phyloP scores from a whole-genome alignment of 129 eudicot genomes.

The Erigeron canadensis region DNA sequence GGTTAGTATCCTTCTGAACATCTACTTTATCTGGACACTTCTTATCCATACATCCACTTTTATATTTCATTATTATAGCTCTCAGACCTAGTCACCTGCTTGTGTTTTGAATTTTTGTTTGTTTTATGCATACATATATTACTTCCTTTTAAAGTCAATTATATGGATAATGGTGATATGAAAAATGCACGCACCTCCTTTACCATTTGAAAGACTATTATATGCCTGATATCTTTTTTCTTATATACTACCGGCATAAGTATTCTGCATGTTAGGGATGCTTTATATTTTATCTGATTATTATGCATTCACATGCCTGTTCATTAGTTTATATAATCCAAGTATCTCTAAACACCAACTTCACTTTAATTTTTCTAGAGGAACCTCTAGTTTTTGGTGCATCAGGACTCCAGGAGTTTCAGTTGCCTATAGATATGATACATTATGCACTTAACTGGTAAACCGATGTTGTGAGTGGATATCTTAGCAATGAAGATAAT shows the following conservation, averaged over 20 bases:
- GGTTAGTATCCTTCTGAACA: slow-evolving; percentile 48
- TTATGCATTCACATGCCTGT: background rate
- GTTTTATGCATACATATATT: background rate
- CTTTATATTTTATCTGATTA: background rate
- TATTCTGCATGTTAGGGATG: no score
- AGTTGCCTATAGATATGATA: background rate
- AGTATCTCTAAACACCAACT: background rate
- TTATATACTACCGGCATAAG: no score
- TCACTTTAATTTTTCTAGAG: background rate
- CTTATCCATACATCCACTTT: background rate
- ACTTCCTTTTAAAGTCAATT: background rate
- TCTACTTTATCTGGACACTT: slow-evolving; percentile 2
- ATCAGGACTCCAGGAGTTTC: background rate
- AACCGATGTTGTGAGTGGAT: background rate
- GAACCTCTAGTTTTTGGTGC: background rate
- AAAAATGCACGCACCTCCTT: background rate
- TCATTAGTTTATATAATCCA: background rate
- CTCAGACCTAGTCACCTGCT: background rate
- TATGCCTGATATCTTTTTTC: background rate
- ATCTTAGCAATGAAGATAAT: background rate
- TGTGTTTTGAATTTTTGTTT: background rate
- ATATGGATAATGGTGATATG: background rate
- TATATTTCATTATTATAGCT: slow-evolving; percentile 5
- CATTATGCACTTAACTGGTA: background rate
- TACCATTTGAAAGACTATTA: background rate